Conservation (phyloP, 2,329 filamentous ascomycete genomes). For the Lecanicillium sp. region DNA sequence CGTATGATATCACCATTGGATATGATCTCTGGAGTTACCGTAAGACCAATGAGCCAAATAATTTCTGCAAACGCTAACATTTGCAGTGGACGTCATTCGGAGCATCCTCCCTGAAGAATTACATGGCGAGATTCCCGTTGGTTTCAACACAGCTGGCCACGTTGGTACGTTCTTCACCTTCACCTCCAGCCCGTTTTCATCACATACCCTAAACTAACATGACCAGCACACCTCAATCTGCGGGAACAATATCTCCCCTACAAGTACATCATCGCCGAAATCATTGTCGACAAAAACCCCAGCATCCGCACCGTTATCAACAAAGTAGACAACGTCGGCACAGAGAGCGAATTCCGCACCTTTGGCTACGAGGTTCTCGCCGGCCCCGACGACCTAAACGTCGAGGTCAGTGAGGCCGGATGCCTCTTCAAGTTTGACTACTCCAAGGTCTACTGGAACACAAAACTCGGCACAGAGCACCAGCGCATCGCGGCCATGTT, state of each 20-base stretch:
- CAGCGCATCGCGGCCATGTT: slow-evolving; percentile 70
- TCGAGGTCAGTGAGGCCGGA: slow-evolving; percentile 71
- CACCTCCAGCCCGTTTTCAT: neutral
- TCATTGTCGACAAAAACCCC: slow-evolving; percentile 85
- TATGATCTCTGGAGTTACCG: slow-evolving; percentile 85
- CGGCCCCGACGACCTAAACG: slow-evolving; percentile 74
- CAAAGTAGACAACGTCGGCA: slow-evolving; percentile 83
- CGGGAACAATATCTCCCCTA: slow-evolving; percentile 75
- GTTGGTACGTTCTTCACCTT: slow-evolving; percentile 47
- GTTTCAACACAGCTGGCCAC: slow-evolving; percentile 85
- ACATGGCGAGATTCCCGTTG: slow-evolving; percentile 72
- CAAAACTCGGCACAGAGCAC: slow-evolving; percentile 82
- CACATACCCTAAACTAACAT: slow-evolving; percentile 6
- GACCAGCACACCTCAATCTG: slow-evolving; percentile 77
- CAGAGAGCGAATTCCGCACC: slow-evolving; percentile 78
- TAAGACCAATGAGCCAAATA: too few relatives aligned
- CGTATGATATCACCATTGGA: slow-evolving; percentile 66
- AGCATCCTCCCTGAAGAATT: slow-evolving; percentile 74
- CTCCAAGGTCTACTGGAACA: slow-evolving; percentile 97
- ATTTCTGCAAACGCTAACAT: too few relatives aligned
- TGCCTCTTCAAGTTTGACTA: slow-evolving; percentile 94
- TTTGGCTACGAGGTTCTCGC: slow-evolving; percentile 87
- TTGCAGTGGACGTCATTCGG: slow-evolving; percentile 72
- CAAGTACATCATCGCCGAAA: slow-evolving; percentile 75
- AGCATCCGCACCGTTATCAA: slow-evolving; percentile 85